These are phyloP conservation scores for Clausena lansium DNA, from an alignment of 345 rosid species.

Conservation along the genomic window DNA sequence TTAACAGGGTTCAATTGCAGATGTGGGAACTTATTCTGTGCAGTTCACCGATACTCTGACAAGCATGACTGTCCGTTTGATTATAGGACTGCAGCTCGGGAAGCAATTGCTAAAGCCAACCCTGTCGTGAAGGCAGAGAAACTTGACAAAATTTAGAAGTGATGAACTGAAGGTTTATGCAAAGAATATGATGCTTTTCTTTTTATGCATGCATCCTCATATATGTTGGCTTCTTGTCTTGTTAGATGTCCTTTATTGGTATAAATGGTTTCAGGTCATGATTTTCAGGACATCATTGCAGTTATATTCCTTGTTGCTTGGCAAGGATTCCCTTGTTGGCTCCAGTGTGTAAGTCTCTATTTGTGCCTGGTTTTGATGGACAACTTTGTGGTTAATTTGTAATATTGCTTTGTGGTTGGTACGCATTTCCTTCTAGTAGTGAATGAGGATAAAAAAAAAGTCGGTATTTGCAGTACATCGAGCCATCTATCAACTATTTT, in stretches of 20 bases:
- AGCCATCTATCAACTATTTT: background rate
- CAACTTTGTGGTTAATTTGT: slow-evolving; percentile 23
- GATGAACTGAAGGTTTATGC: slow-evolving; percentile 15
- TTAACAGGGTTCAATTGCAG: slow-evolving; percentile 61
- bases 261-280: slow-evolving; percentile 15
- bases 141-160: slow-evolving; percentile 53
- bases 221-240: slow-evolving; percentile 31
- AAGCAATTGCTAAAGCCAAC: slow-evolving; percentile 64
- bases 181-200: slow-evolving; percentile 14
- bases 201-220: background rate
- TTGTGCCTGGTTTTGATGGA: slow-evolving; percentile 32
- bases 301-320: slow-evolving; percentile 29
- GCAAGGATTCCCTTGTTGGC: slow-evolving; percentile 28
- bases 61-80: slow-evolving; percentile 68
- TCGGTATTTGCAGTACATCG: background rate
- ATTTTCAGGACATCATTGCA: slow-evolving; percentile 30
- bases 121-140: slow-evolving; percentile 62
- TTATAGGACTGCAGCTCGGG: slow-evolving; percentile 48
- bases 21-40: slow-evolving; percentile 67
- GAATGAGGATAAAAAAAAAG: background rate
- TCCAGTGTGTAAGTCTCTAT: slow-evolving; percentile 30
- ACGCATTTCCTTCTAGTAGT: slow-evolving; percentile 20
- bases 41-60: slow-evolving; percentile 68
- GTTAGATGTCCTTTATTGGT: slow-evolving; percentile 26
- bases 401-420: slow-evolving; percentile 24